A percentile compares a stretch with the other conserved stretches of the same genome.
These are phyloP conservation scores for Tagetes erecta DNA, from an alignment of 129 eudicot genomes.

Conservation along the genomic window DNA sequence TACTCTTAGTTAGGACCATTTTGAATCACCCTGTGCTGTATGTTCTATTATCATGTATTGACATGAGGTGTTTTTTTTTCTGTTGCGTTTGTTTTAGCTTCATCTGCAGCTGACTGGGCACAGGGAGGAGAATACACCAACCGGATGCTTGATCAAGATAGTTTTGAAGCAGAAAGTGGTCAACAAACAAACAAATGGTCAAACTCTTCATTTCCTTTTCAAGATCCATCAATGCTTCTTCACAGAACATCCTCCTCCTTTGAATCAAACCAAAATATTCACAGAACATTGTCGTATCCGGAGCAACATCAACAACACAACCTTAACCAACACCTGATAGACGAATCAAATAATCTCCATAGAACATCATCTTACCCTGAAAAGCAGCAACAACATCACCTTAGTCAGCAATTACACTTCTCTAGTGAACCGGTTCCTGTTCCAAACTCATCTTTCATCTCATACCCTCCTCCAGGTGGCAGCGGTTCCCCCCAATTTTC, in stretches of 20 bases:
- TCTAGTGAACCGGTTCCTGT: slow-evolving; percentile 72
- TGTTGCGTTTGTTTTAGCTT: slow-evolving; percentile 49
- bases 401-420: slow-evolving; percentile 49
- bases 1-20: background rate
- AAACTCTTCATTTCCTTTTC: slow-evolving; percentile 46
- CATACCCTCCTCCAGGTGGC: slow-evolving; percentile 76
- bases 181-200: slow-evolving; percentile 61
- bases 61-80: background rate
- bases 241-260: slow-evolving; percentile 76
- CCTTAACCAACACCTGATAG: slow-evolving; percentile 35
- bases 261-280: slow-evolving; percentile 29
- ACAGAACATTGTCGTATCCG: slow-evolving; percentile 85
- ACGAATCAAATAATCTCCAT: slow-evolving; percentile 53
- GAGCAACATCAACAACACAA: slow-evolving; percentile 57
- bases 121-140: slow-evolving; percentile 59
- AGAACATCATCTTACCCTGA: slow-evolving; percentile 91
- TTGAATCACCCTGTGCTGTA: background rate
- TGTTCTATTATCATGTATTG: background rate
- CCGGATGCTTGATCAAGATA: slow-evolving; percentile 55
- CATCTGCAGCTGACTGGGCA: slow-evolving; percentile 73
- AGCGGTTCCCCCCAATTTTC: slow-evolving; percentile 55
- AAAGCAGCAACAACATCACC: slow-evolving; percentile 50
- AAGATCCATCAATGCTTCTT: slow-evolving; percentile 47
- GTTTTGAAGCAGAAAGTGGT: slow-evolving; percentile 43
- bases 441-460: slow-evolving; percentile 71